Evolutionary conservation across 1,284 basidiomycete species (phyloP).

Genomic region (Tilletia horrida): DNA sequence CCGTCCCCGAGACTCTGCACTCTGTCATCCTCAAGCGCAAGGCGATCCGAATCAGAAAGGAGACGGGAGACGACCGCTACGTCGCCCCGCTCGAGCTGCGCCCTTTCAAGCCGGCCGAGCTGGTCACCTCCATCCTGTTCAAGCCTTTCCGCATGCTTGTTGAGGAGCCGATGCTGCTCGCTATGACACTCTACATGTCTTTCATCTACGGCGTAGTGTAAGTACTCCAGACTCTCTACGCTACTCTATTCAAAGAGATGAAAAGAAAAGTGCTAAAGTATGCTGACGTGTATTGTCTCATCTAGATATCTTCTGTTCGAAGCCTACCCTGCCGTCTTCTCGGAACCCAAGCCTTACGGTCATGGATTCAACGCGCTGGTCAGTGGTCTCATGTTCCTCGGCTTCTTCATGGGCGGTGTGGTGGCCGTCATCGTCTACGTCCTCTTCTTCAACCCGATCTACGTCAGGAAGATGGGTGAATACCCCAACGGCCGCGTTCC

Average conservation of each 20-base stretch:
- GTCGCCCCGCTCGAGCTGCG: constrained; percentile 45
- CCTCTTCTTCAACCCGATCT: constrained; percentile 39
- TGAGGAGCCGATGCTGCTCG: constrained; percentile 73
- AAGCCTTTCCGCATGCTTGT: constrained; percentile 61
- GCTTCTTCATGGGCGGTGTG: constrained; percentile 50
- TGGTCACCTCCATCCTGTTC: constrained; percentile 64
- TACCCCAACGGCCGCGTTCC: constrained; percentile 44
- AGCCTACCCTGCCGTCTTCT: constrained; percentile 54
- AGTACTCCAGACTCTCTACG: not conserved
- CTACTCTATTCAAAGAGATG: too few species aligned
- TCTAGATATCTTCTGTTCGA: constrained; percentile 45
- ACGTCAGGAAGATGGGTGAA: constrained; percentile 32
- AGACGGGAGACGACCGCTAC: constrained; percentile 67
- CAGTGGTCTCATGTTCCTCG: constrained; percentile 52
- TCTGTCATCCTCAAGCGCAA: constrained; percentile 61
- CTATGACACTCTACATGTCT: constrained; percentile 70
- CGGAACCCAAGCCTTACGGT: constrained; percentile 19
- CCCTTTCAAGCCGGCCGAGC: constrained; percentile 53
- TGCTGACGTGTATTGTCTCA: not conserved
- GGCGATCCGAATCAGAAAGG: constrained; percentile 61
- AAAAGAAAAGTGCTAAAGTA: too few species aligned
- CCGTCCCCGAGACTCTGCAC: constrained; percentile 71
- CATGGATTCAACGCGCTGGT: constrained; percentile 50
- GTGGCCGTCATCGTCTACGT: constrained; percentile 35
- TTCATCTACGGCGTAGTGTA: constrained; percentile 64